Base-by-base conservation (phyloP, 2,329 filamentous ascomycete genomes). In the Colletotrichum liaoningense region DNA sequence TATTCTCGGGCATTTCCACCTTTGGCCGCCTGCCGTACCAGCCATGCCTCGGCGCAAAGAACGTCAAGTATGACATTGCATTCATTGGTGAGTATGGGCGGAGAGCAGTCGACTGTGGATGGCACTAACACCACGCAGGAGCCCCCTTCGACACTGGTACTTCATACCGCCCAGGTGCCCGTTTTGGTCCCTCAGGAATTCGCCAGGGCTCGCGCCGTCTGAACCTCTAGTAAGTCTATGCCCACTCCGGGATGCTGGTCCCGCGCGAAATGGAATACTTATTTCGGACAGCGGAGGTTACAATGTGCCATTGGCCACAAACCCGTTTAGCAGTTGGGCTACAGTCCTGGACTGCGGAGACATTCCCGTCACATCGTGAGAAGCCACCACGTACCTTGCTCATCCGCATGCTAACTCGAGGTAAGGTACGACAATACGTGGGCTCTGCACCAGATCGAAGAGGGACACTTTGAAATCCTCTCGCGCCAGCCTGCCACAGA, bases 71-170 rank as follows among this genome's bases (percentile, higher is more conserved):
- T 78, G 94, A 97, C 76, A 95, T 97, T 82, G 94, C 94, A 1
- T 97, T 97, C 81, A 90, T 97, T 63, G 94, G 93, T 93, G 81
- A 63, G 84, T 67, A 19, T 9, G 52, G 1, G 7, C 16, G 1
- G 33, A 19, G 9, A 22, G 22, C 49, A 19, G 14, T 16, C 3
- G 16, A 9, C 14, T 38, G 12, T 28, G 22, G 9, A 26, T 12
- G 14, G n/a, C 26, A 46, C 71, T 73, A 4, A 73, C 62, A 26
- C 19, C 38, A 28, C 26, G 19, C 75, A 93, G 92, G 93, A 56
- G 94, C 93, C 54, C 94, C 94, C 0, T 97, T 97, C 77, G 94
- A 97, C 80, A 96, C 94, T 1, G 94, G 94, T 65, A 97, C 94
- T 30, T 95, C 93, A 0, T 97, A 97, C 83, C 87, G 94, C 64